Percentiles rank a stretch among this genome's conserved stretches.
Conservation (phyloP, 2,329 filamentous ascomycete species). For the Sporothrix phasma region DNA sequence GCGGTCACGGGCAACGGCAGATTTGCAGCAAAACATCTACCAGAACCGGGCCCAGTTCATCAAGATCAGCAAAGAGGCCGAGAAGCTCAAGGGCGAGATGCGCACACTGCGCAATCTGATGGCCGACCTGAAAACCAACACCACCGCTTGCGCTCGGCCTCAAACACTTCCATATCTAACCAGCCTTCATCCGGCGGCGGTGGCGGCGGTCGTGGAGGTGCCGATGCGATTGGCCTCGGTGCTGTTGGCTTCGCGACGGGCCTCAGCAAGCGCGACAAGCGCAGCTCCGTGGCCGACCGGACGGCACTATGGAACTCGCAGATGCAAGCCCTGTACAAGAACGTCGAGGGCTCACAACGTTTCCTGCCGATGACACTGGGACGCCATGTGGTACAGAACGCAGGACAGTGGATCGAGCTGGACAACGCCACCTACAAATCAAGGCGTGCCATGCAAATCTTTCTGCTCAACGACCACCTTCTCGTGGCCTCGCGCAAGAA, state of each 20-base stretch:
- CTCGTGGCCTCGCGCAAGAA: conserved; percentile 88
- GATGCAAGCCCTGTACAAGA: conserved; percentile 83
- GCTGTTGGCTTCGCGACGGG: conserved; percentile 40
- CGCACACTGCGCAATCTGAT: conserved; percentile 79
- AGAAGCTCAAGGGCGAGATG: conserved; percentile 97
- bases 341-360: conserved; percentile 95
- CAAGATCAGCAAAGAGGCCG: conserved; percentile 97
- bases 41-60: conserved; percentile 98
- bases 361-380: conserved; percentile 83
- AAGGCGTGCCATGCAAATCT: conserved; percentile 76
- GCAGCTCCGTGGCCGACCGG: conserved; percentile 73
- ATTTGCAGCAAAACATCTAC: conserved; percentile 90
- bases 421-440: conserved; percentile 98
- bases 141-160: conserved; percentile 53
- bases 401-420: conserved; percentile 86
- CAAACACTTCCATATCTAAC: conserved; percentile 33
- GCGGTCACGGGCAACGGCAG: conserved; percentile 66
- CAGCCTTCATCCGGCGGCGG: background rate
- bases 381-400: conserved; percentile 90
- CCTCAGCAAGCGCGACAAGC: conserved; percentile 64
- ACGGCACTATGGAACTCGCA: conserved; percentile 59
- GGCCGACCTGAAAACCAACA: conserved; percentile 79
- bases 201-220: conserved; percentile 14
- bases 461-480: conserved; percentile 88
- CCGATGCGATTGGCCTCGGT: conserved; percentile 38